These are phyloP conservation scores for Pedinophyceae sp. DNA, from an alignment of 139 green algal genomes.

Conservation along the genomic window DNA sequence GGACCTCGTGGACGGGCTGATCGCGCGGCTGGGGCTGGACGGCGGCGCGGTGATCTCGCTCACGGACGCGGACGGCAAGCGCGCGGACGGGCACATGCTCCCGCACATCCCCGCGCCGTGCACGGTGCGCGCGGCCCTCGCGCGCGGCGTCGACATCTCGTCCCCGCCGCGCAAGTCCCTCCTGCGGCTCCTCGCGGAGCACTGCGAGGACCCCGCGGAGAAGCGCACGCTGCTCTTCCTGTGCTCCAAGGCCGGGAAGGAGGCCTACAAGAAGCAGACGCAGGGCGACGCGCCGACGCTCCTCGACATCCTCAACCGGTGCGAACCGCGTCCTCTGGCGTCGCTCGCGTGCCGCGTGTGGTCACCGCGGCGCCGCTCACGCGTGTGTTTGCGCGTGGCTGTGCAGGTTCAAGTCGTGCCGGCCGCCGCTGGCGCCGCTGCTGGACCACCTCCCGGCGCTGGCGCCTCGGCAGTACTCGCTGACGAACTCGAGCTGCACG, in stretches of 20 bases:
- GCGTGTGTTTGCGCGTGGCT: no score
- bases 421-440: conserved; percentile 51
- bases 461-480: conserved; percentile 70
- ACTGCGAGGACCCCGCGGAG: conserved; percentile 48
- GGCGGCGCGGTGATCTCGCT: conserved; percentile 31
- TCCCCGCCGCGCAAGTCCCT: conserved; percentile 54
- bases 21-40: conserved; percentile 31
- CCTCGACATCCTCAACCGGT: conserved; percentile 38
- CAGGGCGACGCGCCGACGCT: conserved; percentile 26
- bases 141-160: conserved; percentile 49
- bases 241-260: conserved; percentile 24
- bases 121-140: conserved; percentile 51
- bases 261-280: conserved; percentile 19
- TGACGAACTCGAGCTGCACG: conserved; percentile 35
- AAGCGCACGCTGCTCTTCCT: conserved; percentile 41
- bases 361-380: no score
- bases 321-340: no score
- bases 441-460: conserved; percentile 66
- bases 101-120: conserved; percentile 57
- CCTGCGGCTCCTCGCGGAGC: conserved; percentile 69
- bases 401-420: conserved; percentile 45
- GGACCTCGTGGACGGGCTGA: conserved; percentile 34
- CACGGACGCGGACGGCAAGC: conserved; percentile 7
- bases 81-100: conserved; percentile 20
- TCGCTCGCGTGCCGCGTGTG: no score